Evolutionary conservation across 2,329 filamentous ascomycete species (phyloP), one percentile per base, ranked within the genome.

Genomic region (Cyphellophora attinorum): DNA sequence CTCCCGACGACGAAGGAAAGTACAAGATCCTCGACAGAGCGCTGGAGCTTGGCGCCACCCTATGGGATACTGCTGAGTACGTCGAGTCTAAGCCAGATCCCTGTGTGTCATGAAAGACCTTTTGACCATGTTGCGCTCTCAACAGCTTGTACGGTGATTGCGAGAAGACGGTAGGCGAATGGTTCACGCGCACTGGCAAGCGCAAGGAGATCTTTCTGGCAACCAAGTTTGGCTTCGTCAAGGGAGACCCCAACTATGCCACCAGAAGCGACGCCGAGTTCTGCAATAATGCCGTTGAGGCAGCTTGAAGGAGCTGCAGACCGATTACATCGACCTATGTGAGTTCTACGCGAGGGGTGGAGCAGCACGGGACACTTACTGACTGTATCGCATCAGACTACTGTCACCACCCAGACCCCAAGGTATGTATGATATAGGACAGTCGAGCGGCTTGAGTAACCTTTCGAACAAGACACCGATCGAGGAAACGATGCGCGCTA

Each of bases 11-110:
- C 11, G 53, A 61, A 29, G 61, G 67, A n/a, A 58, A 59, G 3
- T 51, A 69, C 8, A 51, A 51, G 1, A 29, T 71, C 1, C 56
- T 70, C 1, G 65, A 70, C 39, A 56, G 60, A 5, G 63, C 65
- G 3, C 52, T 60, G 11, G 57, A 65, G 27, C 41, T 59, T 3
- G 66, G 66, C 1, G 52, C 52, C 15, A 58, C 54, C 2, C 61
- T 63, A 35, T 67, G 64, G 63, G 63, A 67, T 37, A 60, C 55
- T 6, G 50, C 58, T 37, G 48, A 33, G 50, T 51, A 34, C 29
- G 33, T 15, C 12, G 15, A 10, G 15, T 17, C 6, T 29, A 14
- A 29, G 6, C 27, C 12, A 13, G n/a, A 6, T 12, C 12, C 6
- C 6, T 12, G 8, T 6, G 12, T 14, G 12, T 13, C 12, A 29